Evolutionary conservation across 305 asterid genomes (phyloP), one percentile per base, ranked within the genome.

Genomic region (Fraxinus greggii): DNA sequence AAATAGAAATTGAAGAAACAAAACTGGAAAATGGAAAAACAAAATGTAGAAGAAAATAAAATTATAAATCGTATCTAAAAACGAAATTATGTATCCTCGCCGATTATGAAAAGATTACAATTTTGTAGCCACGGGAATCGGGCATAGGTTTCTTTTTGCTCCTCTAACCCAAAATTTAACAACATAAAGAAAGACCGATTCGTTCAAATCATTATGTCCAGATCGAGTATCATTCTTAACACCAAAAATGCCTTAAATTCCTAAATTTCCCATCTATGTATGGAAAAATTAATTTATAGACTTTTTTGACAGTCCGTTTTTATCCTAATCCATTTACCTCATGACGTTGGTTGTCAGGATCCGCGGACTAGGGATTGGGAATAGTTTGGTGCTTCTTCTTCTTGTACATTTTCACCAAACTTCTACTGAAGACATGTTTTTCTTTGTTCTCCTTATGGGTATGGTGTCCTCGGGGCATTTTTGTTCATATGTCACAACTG

Each of bases 321-420:
- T 23, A 8, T 23, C 31, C 1, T 7, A 15, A 10, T 21, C 26
- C 70, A 6, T 45, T 63, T 69, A 85, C 88, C 84, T 82, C 84
- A 82, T 85, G 88, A 9, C 88, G 70, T 79, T 79, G 80, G 80
- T 26, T 78, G 73, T 82, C 82, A 33, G 84, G 86, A 72, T 79
- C 81, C 12, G 81, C 78, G 36, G 82, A 84, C 48, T 78, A 45
- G 19, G 87, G 87, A 28, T 61, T 40, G 13, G 87, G 85, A 5
- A 78, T 42, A 32, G 75, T 84, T 48, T 70, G 73, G 76, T 63
- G 77, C 69, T 61, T 81, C 48, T 81, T 81, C 76, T 75, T 81
- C 9, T 80, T 77, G 40, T 35, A 81, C 45, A 26, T 63, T 29
- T 29, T 75, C 7, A 81, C 59, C 4, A 77, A 81, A 36, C 70